These are phyloP conservation scores for Agaricus bisporus DNA, from an alignment of 768 basidiomycete species.

Conservation along the genomic window DNA sequence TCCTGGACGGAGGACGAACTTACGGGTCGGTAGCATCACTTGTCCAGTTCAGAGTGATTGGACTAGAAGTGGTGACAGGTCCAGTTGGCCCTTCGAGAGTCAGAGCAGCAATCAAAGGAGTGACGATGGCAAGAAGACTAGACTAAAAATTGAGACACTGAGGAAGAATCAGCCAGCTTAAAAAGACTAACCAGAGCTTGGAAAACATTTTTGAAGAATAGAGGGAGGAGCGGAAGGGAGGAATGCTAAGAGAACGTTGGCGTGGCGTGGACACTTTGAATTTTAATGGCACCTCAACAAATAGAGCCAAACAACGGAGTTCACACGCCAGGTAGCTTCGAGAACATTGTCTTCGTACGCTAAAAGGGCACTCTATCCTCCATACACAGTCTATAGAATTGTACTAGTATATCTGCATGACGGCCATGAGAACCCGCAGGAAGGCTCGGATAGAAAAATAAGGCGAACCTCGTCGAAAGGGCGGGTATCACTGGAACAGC, in stretches of 20 bases:
- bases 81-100: conserved; percentile 30
- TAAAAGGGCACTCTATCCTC: too few relatives aligned
- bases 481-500: conserved; percentile 90
- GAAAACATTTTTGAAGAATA: conserved; percentile 38
- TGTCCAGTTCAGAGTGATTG: conserved; percentile 43
- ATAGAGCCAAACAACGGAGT: conserved; percentile 11
- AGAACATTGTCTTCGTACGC: neutral
- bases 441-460: neutral
- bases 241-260: conserved; percentile 8
- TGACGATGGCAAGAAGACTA: conserved; percentile 37
- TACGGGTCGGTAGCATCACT: conserved; percentile 35
- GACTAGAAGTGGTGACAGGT: conserved; percentile 22
- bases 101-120: conserved; percentile 44
- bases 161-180: neutral
- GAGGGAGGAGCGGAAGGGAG: conserved; percentile 18
- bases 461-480: conserved; percentile 88
- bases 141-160: conserved; percentile 2
- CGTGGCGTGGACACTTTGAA: neutral
- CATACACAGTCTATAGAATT: too few relatives aligned
- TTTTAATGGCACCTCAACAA: conserved; percentile 13
- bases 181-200: conserved; percentile 36
- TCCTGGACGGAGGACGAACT: conserved; percentile 12
- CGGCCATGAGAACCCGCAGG: neutral
- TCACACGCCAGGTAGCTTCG: conserved; percentile 4
- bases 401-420: neutral